Percentiles rank a stretch among this genome's conserved stretches.
Conservation (phyloP, 306 rosid genomes). For the Rubus parviflorus region DNA sequence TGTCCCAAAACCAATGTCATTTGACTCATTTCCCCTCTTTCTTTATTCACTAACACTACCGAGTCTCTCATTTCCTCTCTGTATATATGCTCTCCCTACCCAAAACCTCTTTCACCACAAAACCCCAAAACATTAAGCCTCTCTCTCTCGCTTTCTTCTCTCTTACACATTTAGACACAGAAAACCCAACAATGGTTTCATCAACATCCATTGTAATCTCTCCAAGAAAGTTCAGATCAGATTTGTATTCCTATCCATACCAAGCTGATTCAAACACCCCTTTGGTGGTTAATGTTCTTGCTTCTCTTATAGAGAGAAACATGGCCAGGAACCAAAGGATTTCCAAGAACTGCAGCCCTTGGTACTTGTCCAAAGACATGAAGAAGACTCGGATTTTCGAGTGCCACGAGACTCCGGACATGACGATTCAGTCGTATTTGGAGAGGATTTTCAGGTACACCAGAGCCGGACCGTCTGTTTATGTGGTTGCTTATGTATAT, state of each 20-base stretch:
- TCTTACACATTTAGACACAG: neutral
- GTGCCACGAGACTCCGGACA: slow-evolving; percentile 75
- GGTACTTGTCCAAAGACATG: slow-evolving; percentile 39
- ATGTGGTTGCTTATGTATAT: slow-evolving; percentile 89
- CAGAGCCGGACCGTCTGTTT: slow-evolving; percentile 76
- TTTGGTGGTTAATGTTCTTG: slow-evolving; percentile 66
- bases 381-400: slow-evolving; percentile 51
- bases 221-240: slow-evolving; percentile 77
- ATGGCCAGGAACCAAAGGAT: slow-evolving; percentile 79
- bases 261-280: slow-evolving; percentile 65
- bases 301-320: slow-evolving; percentile 79
- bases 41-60: slow-evolving; percentile 10
- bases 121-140: slow-evolving; percentile 13
- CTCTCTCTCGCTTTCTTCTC: neutral
- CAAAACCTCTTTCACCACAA: slow-evolving; percentile 23
- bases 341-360: slow-evolving; percentile 44
- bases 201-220: slow-evolving; percentile 51
- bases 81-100: slow-evolving; percentile 36
- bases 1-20: slow-evolving; percentile 39
- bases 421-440: slow-evolving; percentile 65
- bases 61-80: slow-evolving; percentile 16
- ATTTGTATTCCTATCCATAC: slow-evolving; percentile 71
- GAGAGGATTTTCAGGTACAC: slow-evolving; percentile 92
- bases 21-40: slow-evolving; percentile 9
- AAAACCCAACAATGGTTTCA: slow-evolving; percentile 32